These are phyloP conservation scores for Sporisorium graminicola DNA, from an alignment of 1,284 basidiomycete species.

Conservation along the genomic window DNA sequence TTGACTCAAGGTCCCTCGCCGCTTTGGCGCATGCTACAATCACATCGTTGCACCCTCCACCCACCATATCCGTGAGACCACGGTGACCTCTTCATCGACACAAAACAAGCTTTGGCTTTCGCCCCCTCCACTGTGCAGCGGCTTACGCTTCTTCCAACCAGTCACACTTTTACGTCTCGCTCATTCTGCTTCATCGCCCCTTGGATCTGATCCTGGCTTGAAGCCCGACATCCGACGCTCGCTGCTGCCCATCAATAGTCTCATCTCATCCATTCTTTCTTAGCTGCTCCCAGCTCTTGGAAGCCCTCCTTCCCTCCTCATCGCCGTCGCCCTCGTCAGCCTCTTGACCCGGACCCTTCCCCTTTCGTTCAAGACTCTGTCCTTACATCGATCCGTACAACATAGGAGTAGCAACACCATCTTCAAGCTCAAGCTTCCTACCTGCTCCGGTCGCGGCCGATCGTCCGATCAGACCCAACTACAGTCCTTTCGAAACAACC, in stretches of 20 bases:
- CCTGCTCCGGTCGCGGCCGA: slow-evolving; percentile 4
- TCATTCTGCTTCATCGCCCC: slow-evolving; percentile 14
- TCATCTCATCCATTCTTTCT: slow-evolving; percentile 6
- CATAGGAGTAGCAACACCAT: slow-evolving; percentile 5
- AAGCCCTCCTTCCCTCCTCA: slow-evolving; percentile 3
- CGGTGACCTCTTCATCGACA: not conserved
- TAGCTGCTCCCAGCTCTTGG: slow-evolving; percentile 4
- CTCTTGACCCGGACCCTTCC: not conserved
- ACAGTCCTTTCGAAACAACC: not conserved
- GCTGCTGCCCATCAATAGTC: slow-evolving; percentile 16
- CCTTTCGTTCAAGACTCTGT: not conserved
- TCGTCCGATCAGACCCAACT: not conserved
- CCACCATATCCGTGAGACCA: slow-evolving; percentile 25
- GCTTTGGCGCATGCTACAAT: slow-evolving; percentile 20
- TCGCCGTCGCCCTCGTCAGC: not conserved
- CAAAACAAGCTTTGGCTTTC: slow-evolving; percentile 31
- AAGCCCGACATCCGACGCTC: slow-evolving; percentile 3
- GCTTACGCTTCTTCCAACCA: slow-evolving; percentile 28
- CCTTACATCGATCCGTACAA: not conserved
- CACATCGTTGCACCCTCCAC: slow-evolving; percentile 20
- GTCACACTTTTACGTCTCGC: slow-evolving; percentile 20
- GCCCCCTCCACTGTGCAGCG: slow-evolving; percentile 5
- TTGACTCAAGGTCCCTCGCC: slow-evolving; percentile 20
- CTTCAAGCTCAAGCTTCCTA: slow-evolving; percentile 16
- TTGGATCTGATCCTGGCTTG: not conserved